Base-by-base conservation (phyloP, 228 moss, liverwort and hornwort species). In the Sphagnum fallax region DNA sequence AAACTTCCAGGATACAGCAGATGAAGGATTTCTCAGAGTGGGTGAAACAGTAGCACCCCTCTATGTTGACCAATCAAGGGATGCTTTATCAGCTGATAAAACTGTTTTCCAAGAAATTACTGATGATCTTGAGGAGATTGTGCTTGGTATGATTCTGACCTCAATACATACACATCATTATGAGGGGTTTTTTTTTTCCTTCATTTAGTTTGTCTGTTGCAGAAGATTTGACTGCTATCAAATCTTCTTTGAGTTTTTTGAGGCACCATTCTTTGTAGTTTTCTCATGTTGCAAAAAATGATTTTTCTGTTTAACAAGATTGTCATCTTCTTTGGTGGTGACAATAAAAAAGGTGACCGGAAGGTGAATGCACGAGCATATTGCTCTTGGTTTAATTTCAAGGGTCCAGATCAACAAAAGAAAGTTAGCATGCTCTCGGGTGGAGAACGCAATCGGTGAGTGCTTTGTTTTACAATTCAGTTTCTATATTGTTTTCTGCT, bases 381-480 rank as follows among this genome's bases (percentile, higher is more conserved):
- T 65, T 97, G 93, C 76, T 77, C 91, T 15, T 97, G 93, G 93
- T 97, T 93, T 73, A 97, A 97, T 70, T 97, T 97, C 65, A 93
- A 78, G 75, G 76, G 90, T 13, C 88, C 79, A 51, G 97, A 97
- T 68, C 97, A 97, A 74, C 93, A 97, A 77, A 97, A 97, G 84
- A 93, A 90, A 82, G 93, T 97, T 62, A 81, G 91, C 74, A 83
- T 83, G 74, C 80, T 97, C 68, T 97, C 97, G 70, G 97, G 97
- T 64, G 93, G 97, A 80, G 97, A 97, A 73, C 88, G 97, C 5
- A 97, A 97, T 67, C 89, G 97, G 88, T 85, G 79, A 70, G 77
- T 74, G 8, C 14, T 55, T 12, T 8, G 55, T 55, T 55, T 32
- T 32, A 32, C 32, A 32, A 32, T 32, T 32, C 32, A 32, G 32